Percentiles rank a stretch among this genome's conserved stretches.
phyloP scores from a whole-genome alignment of 306 rosid species.

The Glycine tomentella region DNA sequence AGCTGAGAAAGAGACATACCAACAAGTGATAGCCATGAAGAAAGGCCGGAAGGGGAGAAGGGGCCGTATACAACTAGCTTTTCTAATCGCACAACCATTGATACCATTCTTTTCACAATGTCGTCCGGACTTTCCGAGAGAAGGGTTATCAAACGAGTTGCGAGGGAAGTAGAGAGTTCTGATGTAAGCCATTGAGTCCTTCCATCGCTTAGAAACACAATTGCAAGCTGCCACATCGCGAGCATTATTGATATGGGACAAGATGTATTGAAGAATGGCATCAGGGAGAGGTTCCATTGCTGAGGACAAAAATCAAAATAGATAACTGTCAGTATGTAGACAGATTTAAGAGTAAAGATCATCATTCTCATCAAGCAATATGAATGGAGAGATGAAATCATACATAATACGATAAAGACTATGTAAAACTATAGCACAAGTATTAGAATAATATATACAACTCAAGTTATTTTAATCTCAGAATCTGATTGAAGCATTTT shows the following conservation, averaged over 20 bases:
- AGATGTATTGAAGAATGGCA: slow-evolving; percentile 74
- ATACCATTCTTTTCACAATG: slow-evolving; percentile 76
- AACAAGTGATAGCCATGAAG: slow-evolving; percentile 72
- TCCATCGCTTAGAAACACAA: slow-evolving; percentile 89
- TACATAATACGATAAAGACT: too few species aligned
- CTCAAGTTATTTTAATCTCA: too few species aligned
- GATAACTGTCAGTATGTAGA: slow-evolving; percentile 24
- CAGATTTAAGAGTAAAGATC: too few species aligned
- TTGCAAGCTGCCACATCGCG: slow-evolving; percentile 86
- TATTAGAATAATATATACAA: too few species aligned
- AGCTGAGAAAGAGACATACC: slow-evolving; percentile 73
- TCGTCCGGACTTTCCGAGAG: slow-evolving; percentile 60
- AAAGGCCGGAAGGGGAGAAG: slow-evolving; percentile 79
- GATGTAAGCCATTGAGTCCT: slow-evolving; percentile 66
- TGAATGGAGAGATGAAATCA: too few species aligned
- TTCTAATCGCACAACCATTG: slow-evolving; percentile 62
- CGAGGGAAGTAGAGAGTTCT: slow-evolving; percentile 83
- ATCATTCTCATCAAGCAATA: too few species aligned
- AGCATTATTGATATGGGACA: slow-evolving; percentile 73
- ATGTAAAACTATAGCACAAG: too few species aligned
- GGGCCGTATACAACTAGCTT: slow-evolving; percentile 83
- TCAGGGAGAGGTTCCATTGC: slow-evolving; percentile 89
- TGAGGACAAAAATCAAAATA: slow-evolving; percentile 43
- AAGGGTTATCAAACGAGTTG: slow-evolving; percentile 69
- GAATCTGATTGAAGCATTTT: too few species aligned